A percentile compares a stretch with the other conserved stretches of the same genome.
Conservation (phyloP, 2,329 filamentous ascomycete genomes). For the Beauveria pseudobassiana region DNA sequence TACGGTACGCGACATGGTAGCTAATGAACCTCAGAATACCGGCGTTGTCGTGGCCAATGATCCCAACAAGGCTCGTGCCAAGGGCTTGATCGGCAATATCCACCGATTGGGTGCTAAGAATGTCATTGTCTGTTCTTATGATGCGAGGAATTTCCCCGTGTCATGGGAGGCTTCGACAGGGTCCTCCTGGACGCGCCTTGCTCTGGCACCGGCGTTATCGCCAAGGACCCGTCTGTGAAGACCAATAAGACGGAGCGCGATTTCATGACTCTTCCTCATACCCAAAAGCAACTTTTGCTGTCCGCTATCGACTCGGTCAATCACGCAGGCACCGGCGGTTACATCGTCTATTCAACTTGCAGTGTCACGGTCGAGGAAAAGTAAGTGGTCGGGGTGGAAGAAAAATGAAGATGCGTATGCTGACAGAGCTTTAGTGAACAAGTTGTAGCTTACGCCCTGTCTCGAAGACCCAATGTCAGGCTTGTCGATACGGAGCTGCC, state of each 20-base stretch:
- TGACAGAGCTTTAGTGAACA: slow-evolving; percentile 56
- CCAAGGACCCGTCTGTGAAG: slow-evolving; percentile 94
- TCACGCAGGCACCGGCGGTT: slow-evolving; percentile 83
- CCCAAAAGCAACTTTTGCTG: slow-evolving; percentile 89
- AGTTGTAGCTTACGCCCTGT: slow-evolving; percentile 88
- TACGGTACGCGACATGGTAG: neutral
- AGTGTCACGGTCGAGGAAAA: slow-evolving; percentile 86
- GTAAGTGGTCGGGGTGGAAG: slow-evolving; percentile 16
- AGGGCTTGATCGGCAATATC: slow-evolving; percentile 96
- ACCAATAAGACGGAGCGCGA: slow-evolving; percentile 96
- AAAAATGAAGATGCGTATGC: neutral
- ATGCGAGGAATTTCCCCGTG: slow-evolving; percentile 90
- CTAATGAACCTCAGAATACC: slow-evolving; percentile 53
- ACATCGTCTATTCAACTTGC: slow-evolving; percentile 95
- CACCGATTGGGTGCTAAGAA: slow-evolving; percentile 92
- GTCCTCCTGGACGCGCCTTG: slow-evolving; percentile 92
- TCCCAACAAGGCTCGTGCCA: slow-evolving; percentile 84
- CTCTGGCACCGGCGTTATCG: slow-evolving; percentile 94
- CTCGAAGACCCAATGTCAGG: slow-evolving; percentile 85
- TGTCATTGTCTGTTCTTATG: slow-evolving; percentile 90
- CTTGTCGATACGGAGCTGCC: slow-evolving; percentile 85
- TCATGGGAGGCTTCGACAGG: slow-evolving; percentile 92
- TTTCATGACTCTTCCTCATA: slow-evolving; percentile 86
- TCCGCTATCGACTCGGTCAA: slow-evolving; percentile 93
- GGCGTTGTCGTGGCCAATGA: slow-evolving; percentile 95